Evolutionary conservation across 495 filamentous ascomycete species (phyloP).

Genomic region (Annulohypoxylon bovei): DNA sequence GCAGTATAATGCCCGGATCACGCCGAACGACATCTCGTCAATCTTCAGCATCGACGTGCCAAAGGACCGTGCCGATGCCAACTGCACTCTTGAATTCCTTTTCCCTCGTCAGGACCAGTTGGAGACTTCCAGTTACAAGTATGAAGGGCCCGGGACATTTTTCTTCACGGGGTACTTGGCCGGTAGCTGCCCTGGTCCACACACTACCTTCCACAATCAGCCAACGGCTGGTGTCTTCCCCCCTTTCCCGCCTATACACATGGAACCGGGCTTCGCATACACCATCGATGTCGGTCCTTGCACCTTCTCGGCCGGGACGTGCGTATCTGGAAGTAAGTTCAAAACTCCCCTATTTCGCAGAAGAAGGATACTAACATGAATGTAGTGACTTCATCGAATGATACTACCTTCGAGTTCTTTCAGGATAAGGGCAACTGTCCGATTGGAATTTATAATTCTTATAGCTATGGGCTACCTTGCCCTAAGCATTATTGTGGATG

Average conservation of each 20-base stretch:
- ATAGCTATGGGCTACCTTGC: constrained; percentile 37
- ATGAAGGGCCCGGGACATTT: constrained; percentile 37
- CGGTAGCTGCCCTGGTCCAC: constrained; percentile 36
- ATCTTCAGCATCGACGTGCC: constrained; percentile 44
- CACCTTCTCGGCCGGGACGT: constrained; percentile 32
- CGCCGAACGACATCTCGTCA: constrained; percentile 43
- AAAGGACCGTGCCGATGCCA: constrained; percentile 36
- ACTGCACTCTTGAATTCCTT: constrained; percentile 46
- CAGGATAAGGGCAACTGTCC: constrained; percentile 20
- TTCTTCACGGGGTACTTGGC: constrained; percentile 39
- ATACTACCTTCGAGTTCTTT: constrained; percentile 31
- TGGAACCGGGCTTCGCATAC: constrained; percentile 46
- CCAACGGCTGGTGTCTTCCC: constrained; percentile 30
- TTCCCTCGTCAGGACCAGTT: constrained; percentile 40
- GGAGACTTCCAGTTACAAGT: constrained; percentile 26
- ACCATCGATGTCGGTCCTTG: constrained; percentile 44
- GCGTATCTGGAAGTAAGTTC: constrained; percentile 39
- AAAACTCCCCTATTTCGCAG: background rate
- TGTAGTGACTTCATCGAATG: constrained; percentile 31
- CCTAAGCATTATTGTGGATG: constrained; percentile 13
- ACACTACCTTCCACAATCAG: constrained; percentile 42
- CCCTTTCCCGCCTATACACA: constrained; percentile 40
- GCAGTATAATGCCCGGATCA: constrained; percentile 27
- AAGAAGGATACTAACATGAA: constrained; percentile 1
- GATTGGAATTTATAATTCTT: constrained; percentile 31